These are phyloP conservation scores for Vitis rupestris DNA, from an alignment of 164 flowering plant genomes.

Conservation along the genomic window DNA sequence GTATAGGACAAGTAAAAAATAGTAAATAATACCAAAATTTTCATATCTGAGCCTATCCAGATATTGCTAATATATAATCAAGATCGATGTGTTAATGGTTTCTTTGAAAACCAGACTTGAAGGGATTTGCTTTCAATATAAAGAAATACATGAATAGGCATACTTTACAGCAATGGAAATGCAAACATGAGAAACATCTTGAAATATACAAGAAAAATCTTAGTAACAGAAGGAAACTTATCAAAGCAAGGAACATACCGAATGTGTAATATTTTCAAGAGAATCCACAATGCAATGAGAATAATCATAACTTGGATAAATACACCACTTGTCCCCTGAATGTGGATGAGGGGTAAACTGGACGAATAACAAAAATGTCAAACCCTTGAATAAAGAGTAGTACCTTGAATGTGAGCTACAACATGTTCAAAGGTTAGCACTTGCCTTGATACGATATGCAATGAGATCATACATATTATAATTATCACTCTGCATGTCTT, in stretches of 20 bases:
- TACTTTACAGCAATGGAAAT: too few species aligned
- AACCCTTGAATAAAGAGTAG: not conserved
- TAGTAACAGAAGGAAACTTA: not conserved
- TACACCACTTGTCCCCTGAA: slow-evolving; percentile 97
- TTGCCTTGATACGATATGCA: slow-evolving; percentile 97
- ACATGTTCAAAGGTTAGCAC: slow-evolving; percentile 3
- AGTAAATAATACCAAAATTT: too few species aligned
- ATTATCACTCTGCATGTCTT: slow-evolving; percentile 99
- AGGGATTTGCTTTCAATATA: too few species aligned
- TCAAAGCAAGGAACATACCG: slow-evolving; percentile 48
- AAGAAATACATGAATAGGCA: too few species aligned
- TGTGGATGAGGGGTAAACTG: slow-evolving; percentile 98
- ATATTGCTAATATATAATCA: too few species aligned
- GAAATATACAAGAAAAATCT: not conserved
- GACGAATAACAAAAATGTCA: slow-evolving; percentile 10
- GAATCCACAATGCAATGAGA: slow-evolving; percentile 98
- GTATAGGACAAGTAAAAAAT: too few species aligned
- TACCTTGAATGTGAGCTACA: slow-evolving; percentile 4
- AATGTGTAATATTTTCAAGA: slow-evolving; percentile 93
- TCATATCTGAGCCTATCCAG: too few species aligned
- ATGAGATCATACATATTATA: slow-evolving; percentile 95
- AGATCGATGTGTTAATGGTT: too few species aligned
- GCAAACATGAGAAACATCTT: not conserved
- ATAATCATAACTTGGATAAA: slow-evolving; percentile 97
- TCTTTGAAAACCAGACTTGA: too few species aligned